Conservation (phyloP, 345 rosid species). For the Mercurialis annua region DNA sequence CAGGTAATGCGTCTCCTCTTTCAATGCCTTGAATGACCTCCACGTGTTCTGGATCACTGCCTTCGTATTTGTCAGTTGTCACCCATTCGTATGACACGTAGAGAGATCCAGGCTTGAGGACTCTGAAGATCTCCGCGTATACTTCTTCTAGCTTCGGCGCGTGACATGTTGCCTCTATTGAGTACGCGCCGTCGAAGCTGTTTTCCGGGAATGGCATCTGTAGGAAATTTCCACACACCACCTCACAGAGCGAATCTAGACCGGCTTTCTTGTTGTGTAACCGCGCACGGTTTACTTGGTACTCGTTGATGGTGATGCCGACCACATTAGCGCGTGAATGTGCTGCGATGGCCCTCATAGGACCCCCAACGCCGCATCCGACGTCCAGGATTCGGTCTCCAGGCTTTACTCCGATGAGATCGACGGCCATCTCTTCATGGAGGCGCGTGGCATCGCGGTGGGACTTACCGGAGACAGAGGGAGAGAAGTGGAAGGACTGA, state of each 20-base stretch:
- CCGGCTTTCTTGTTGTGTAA: constrained; percentile 88
- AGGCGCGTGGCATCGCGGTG: constrained; percentile 81
- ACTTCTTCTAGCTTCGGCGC: constrained; percentile 91
- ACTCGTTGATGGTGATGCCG: constrained; percentile 95
- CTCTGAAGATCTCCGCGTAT: constrained; percentile 72
- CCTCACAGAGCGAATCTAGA: constrained; percentile 68
- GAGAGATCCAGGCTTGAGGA: constrained; percentile 74
- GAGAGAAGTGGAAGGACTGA: constrained; percentile 96
- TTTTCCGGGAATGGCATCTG: constrained; percentile 77
- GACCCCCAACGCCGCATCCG: constrained; percentile 97
- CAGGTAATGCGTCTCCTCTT: constrained; percentile 87
- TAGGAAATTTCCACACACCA: constrained; percentile 85
- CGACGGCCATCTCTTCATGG: constrained; percentile 86
- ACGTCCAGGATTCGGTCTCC: constrained; percentile 71
- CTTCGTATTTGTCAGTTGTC: constrained; percentile 62
- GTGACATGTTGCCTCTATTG: constrained; percentile 97
- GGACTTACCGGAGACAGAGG: constrained; percentile 69
- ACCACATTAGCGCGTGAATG: constrained; percentile 81
- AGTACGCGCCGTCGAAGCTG: constrained; percentile 94
- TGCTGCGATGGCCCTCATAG: constrained; percentile 97
- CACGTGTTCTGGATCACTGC: constrained; percentile 51
- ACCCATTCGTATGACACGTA: constrained; percentile 95
- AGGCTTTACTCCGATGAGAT: constrained; percentile 58
- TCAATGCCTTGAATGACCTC: constrained; percentile 86
- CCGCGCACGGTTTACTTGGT: constrained; percentile 85